Evolutionary conservation across 2,329 filamentous ascomycete genomes (phyloP).

Genomic region (Fusarium torulosum): DNA sequence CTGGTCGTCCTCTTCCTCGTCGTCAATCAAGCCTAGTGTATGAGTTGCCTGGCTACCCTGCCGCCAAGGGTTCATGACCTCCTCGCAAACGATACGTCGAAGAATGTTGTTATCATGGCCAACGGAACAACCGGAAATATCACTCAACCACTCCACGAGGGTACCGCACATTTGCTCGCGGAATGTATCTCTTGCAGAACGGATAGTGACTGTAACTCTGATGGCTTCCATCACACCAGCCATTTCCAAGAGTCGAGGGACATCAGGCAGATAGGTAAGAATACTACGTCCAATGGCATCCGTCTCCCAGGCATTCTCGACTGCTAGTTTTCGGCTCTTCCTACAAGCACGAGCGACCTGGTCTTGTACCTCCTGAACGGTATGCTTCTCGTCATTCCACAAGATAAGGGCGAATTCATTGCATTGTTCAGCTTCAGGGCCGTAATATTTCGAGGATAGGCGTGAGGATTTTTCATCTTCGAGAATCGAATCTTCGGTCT

Average conservation of each 20-base stretch:
- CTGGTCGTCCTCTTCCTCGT: conserved; percentile 63
- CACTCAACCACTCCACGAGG: conserved; percentile 94
- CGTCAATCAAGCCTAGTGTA: conserved; percentile 61
- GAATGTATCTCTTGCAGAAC: conserved; percentile 94
- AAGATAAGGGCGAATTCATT: conserved; percentile 84
- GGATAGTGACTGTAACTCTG: conserved; percentile 93
- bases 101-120: conserved; percentile 84
- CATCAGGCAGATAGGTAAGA: conserved; percentile 79
- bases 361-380: conserved; percentile 87
- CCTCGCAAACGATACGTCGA: conserved; percentile 86
- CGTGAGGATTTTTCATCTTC: conserved; percentile 86
- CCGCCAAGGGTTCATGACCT: conserved; percentile 89
- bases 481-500: conserved; percentile 83
- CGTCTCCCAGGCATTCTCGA: conserved; percentile 84
- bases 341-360: conserved; percentile 92
- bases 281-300: conserved; percentile 90
- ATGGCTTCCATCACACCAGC: conserved; percentile 93
- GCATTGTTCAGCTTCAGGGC: conserved; percentile 62
- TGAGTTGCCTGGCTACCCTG: conserved; percentile 87
- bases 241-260: conserved; percentile 79
- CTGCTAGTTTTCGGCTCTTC: conserved; percentile 75
- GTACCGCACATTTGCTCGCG: conserved; percentile 99
- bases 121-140: conserved; percentile 90
- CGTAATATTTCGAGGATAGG: conserved; percentile 77
- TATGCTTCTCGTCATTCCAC: conserved; percentile 99